phyloP scores from a whole-genome alignment of 2,329 filamentous ascomycete genomes.

The Alternaria sp. region DNA sequence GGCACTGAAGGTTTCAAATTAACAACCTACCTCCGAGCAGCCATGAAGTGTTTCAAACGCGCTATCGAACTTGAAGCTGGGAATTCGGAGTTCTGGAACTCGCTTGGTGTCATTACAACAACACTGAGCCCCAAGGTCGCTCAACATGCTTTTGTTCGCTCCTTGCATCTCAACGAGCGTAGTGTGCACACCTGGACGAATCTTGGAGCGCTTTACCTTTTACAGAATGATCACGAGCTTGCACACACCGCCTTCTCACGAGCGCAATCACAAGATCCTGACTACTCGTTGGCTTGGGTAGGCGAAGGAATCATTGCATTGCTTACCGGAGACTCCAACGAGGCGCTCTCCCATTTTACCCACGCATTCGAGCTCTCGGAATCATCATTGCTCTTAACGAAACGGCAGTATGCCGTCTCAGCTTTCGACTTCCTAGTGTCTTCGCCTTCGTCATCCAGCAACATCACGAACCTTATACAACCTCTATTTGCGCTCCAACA shows the following conservation, averaged over 20 bases:
- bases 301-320: conserved; percentile 89
- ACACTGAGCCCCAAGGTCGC: conserved; percentile 85
- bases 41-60: conserved; percentile 90
- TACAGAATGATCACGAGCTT: conserved; percentile 84
- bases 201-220: conserved; percentile 81
- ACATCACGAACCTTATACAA: conserved; percentile 73
- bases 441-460: conserved; percentile 59
- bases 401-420: conserved; percentile 80
- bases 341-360: conserved; percentile 85
- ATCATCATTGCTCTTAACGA: conserved; percentile 74
- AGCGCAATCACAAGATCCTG: conserved; percentile 92
- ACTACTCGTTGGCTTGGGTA: conserved; percentile 92
- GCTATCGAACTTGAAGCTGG: conserved; percentile 95
- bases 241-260: conserved; percentile 90
- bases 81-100: conserved; percentile 97
- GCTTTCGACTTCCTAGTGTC: conserved; percentile 82
- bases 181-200: conserved; percentile 90
- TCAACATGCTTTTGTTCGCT: conserved; percentile 92
- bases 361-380: conserved; percentile 94
- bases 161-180: conserved; percentile 88
- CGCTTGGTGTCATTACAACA: conserved; percentile 89
- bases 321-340: conserved; percentile 74
- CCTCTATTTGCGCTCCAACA: conserved; percentile 90
- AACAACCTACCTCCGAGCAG: conserved; percentile 77
- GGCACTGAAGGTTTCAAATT: conserved; percentile 49